A percentile compares a stretch with the other conserved stretches of the same genome.
Evolutionary conservation across 192 early-diverging fungal genomes (phyloP).

Genomic region (Entrophospora sp.): DNA sequence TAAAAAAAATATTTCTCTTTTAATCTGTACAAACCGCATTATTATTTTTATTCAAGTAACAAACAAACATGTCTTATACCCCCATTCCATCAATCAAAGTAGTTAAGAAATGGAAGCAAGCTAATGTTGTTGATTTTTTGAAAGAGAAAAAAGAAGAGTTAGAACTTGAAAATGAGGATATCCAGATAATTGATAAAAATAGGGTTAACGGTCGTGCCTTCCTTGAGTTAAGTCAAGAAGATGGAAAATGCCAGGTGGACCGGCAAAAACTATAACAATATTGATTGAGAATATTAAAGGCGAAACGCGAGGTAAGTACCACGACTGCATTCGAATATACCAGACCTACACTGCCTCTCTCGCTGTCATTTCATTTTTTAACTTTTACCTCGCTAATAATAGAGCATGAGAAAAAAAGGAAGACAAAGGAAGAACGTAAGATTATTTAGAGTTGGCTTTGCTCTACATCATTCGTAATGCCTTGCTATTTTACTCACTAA

Average conservation of each 20-base stretch:
- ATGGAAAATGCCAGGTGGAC: not conserved
- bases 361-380: not conserved
- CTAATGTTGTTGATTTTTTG: too few relatives aligned
- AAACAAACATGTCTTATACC: not conserved
- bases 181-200: too few relatives aligned
- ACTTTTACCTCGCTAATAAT: not conserved
- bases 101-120: too few relatives aligned
- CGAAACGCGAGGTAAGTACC: not conserved
- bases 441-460: conserved; percentile 1
- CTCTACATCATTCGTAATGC: not conserved
- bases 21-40: not conserved
- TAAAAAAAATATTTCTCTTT: not conserved
- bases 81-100: too few relatives aligned
- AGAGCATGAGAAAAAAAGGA: conserved; percentile 12
- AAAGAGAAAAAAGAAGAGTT: too few relatives aligned
- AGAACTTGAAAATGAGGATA: too few relatives aligned
- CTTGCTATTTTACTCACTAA: too few relatives aligned
- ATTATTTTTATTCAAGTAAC: not conserved
- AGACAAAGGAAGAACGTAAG: conserved; percentile 14
- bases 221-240: not conserved
- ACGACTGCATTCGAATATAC: conserved; percentile 1
- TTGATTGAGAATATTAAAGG: conserved; percentile 1
- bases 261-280: not conserved
- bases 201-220: not conserved
- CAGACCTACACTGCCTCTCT: conserved; percentile 1